Evolutionary conservation across 2,329 filamentous ascomycete species (phyloP).

Genomic region (Fusarium redolens): DNA sequence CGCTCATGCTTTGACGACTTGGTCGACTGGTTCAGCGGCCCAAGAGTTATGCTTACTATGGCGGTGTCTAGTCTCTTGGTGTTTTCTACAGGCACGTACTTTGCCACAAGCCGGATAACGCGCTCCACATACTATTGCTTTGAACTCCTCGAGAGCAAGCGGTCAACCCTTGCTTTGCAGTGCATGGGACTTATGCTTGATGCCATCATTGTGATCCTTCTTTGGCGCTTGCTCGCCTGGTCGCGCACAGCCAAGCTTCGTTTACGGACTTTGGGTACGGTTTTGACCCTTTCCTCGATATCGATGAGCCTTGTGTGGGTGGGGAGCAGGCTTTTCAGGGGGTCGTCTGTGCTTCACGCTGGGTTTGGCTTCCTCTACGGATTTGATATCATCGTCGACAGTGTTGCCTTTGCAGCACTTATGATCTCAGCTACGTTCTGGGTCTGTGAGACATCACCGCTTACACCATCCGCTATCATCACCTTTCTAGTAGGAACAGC

Average conservation of each 20-base stretch:
- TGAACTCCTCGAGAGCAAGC: constrained; percentile 52
- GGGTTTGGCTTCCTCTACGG: constrained; percentile 59
- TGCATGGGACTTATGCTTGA: constrained; percentile 59
- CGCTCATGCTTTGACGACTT: constrained; percentile 61
- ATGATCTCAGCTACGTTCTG: constrained; percentile 59
- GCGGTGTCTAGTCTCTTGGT: constrained; percentile 52
- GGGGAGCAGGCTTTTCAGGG: constrained; percentile 46
- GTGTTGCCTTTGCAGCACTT: constrained; percentile 58
- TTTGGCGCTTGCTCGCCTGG: constrained; percentile 65
- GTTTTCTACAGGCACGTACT: constrained; percentile 58
- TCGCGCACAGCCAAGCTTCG: constrained; percentile 59
- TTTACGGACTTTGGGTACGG: constrained; percentile 57
- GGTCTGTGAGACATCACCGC: constrained; percentile 59
- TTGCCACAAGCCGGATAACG: constrained; percentile 52
- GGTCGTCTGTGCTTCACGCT: constrained; percentile 34
- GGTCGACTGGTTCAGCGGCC: constrained; percentile 58
- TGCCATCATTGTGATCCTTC: constrained; percentile 57
- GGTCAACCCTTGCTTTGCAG: constrained; percentile 55
- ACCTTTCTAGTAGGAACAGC: constrained; percentile 57
- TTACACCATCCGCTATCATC: constrained; percentile 56
- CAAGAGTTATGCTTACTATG: constrained; percentile 51
- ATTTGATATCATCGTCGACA: constrained; percentile 62
- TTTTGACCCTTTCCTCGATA: constrained; percentile 56
- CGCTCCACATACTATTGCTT: constrained; percentile 66
- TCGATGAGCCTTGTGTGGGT: constrained; percentile 54